Base-by-base conservation (phyloP, 2,329 filamentous ascomycete genomes). In the Pseudogymnoascus sp. region DNA sequence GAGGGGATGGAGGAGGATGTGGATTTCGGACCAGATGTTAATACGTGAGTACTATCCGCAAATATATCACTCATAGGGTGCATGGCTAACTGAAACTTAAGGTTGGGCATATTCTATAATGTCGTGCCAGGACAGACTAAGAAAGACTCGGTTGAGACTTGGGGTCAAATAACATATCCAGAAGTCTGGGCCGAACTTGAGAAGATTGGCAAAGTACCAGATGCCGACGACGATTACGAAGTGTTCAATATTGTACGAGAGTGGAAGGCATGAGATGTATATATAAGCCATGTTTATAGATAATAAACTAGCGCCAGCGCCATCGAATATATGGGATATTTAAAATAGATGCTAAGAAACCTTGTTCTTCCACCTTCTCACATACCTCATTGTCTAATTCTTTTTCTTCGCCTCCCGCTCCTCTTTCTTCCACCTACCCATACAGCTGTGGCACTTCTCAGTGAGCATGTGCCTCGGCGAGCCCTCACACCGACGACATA, bases 91-190 rank as follows among this genome's bases (percentile, higher is more conserved):
- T 42, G 23, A 3, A 2, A 39, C 60, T 6, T 62, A 62, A 92
- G 90, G 30, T 78, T 96, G 58, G 91, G 87, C 14, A 83, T 87
- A 25, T 80, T 91, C 63, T 91, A 90, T 74, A 94, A 93, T 68
- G 87, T 85, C 8, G 81, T 91, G 2, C 85, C 84, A 2, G 84
- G 82, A 63, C 81, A 82, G 64, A 80, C 82, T 60, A 81, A 85
- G 69, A 91, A 94, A 73, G 78, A 81, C 4, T 78, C 84, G 38
- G 87, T 95, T 62, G 86, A 92, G 71, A 77, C 81, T 14, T 96
- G 91, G 91, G 88, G 88, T 2, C 82, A 82, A 67, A 75, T 82
- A 58, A 80, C 82, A 45, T 91, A 90, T 73, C 85, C 89, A 0
- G 78, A 82, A 8, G 76, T 83, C 5, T 96, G 91, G 92, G 76